phyloP scores from a whole-genome alignment of 2,329 filamentous ascomycete species.

The Bipolaris zeicola region DNA sequence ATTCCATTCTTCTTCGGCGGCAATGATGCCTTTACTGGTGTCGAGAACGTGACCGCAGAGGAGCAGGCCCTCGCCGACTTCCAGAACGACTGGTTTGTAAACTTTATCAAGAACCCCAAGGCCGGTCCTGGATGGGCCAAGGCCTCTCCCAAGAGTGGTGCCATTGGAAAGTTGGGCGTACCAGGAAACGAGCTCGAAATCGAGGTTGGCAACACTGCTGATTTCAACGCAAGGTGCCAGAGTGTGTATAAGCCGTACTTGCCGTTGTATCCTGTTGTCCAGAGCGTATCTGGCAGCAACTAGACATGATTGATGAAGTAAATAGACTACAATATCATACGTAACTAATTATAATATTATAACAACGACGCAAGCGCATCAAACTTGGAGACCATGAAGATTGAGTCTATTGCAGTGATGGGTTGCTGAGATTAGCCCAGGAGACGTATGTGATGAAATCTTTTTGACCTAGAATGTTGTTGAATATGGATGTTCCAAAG shows the following conservation, averaged over 20 bases:
- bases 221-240: conserved; percentile 46
- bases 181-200: conserved; percentile 44
- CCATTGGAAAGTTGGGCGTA: conserved; percentile 44
- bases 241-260: conserved; percentile 30
- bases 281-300: conserved; percentile 17
- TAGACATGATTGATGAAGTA: background rate
- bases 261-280: conserved; percentile 29
- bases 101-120: conserved; percentile 53
- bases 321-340: background rate
- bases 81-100: conserved; percentile 52
- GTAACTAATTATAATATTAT: background rate
- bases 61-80: conserved; percentile 52
- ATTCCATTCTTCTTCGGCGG: conserved; percentile 56
- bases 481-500: too few species aligned
- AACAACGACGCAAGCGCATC: background rate
- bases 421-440: background rate
- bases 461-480: too few species aligned
- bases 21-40: conserved; percentile 50
- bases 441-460: background rate
- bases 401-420: background rate
- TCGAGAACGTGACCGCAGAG: conserved; percentile 44
- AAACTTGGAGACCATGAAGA: background rate
- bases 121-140: conserved; percentile 52
- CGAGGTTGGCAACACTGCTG: conserved; percentile 35
- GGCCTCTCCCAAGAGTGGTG: conserved; percentile 36